These are phyloP conservation scores for Pythium brachiatum DNA, from an alignment of 352 stramenopile species.

Conservation along the genomic window DNA sequence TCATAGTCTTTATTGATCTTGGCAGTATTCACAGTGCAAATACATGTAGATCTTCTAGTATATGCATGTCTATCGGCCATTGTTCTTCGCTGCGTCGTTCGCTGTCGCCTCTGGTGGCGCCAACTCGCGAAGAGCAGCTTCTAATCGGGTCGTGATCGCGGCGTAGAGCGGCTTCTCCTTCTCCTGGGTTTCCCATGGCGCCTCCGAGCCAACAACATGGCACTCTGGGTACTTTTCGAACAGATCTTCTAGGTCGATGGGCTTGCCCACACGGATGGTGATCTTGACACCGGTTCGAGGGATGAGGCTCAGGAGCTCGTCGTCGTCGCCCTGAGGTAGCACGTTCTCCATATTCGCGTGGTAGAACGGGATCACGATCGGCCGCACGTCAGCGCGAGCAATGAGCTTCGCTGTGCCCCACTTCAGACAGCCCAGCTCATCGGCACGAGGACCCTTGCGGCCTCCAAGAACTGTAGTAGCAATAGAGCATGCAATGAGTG, in stretches of 20 bases:
- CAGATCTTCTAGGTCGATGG: constrained; percentile 81
- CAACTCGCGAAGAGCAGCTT: constrained; percentile 67
- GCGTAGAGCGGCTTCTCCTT: constrained; percentile 75
- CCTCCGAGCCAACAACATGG: constrained; percentile 40
- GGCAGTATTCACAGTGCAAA: no score
- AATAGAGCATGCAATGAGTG: neutral
- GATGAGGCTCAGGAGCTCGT: constrained; percentile 67
- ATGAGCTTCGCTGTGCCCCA: constrained; percentile 88
- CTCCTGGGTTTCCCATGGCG: constrained; percentile 60
- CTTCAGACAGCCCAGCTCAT: constrained; percentile 80
- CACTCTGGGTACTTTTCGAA: constrained; percentile 57
- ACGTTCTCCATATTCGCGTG: constrained; percentile 87
- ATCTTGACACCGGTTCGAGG: constrained; percentile 50
- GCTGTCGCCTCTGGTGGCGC: constrained; percentile 11
- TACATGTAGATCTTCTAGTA: neutral
- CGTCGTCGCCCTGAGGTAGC: constrained; percentile 79
- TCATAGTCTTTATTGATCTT: neutral
- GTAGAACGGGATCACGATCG: constrained; percentile 84
- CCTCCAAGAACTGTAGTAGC: constrained; percentile 54
- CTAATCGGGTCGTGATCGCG: constrained; percentile 84
- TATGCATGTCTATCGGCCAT: neutral
- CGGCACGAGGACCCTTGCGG: constrained; percentile 50
- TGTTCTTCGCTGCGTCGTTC: neutral
- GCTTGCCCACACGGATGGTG: constrained; percentile 62
- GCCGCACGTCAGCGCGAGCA: constrained; percentile 56